phyloP scores from a whole-genome alignment of 345 rosid species.

The Isatis tinctoria region DNA sequence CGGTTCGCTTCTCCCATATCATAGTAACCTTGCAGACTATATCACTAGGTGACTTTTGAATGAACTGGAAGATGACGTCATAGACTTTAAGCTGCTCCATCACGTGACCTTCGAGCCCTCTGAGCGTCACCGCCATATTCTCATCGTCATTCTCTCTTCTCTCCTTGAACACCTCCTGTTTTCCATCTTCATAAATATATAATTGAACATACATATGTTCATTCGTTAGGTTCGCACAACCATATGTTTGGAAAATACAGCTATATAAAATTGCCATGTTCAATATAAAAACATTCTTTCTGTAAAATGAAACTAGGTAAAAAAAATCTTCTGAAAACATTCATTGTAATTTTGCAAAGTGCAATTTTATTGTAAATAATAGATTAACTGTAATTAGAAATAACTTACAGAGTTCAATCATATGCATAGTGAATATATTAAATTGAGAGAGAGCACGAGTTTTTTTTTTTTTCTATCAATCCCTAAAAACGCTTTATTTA shows the following conservation, averaged over 20 bases:
- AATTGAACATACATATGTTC: neutral
- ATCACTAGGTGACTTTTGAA: slow-evolving; percentile 22
- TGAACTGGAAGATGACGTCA: slow-evolving; percentile 27
- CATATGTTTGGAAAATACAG: neutral
- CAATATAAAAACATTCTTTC: too few relatives aligned
- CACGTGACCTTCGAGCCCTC: slow-evolving; percentile 31
- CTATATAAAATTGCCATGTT: neutral
- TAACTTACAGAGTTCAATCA: neutral
- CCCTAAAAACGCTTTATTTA: neutral
- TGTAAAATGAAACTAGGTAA: neutral
- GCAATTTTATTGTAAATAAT: neutral
- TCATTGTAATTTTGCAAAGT: too few relatives aligned
- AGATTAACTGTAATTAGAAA: neutral
- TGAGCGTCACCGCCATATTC: slow-evolving; percentile 17
- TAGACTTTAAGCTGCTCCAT: slow-evolving; percentile 29
- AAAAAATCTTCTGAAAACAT: neutral
- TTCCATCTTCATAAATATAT: slow-evolving; percentile 22
- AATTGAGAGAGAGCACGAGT: neutral
- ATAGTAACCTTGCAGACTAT: slow-evolving; percentile 28
- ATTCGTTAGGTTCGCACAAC: neutral
- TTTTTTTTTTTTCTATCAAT: too few relatives aligned
- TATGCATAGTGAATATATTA: neutral
- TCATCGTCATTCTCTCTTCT: slow-evolving; percentile 32
- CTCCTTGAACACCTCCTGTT: slow-evolving; percentile 31
- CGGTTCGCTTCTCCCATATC: slow-evolving; percentile 32